phyloP scores from a whole-genome alignment of 768 basidiomycete species.

The Boletus rex-veris region DNA sequence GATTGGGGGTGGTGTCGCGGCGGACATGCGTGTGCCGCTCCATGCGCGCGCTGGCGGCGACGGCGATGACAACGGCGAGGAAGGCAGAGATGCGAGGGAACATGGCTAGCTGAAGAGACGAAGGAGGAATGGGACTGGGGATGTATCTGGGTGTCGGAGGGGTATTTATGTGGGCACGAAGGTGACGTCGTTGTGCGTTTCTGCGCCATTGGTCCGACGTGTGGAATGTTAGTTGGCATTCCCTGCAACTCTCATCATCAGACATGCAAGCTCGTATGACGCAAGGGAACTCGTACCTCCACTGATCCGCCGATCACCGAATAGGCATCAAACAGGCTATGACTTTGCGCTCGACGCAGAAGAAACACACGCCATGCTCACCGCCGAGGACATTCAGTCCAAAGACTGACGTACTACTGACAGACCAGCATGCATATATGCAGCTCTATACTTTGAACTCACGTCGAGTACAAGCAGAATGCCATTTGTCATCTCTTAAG shows the following conservation, averaged over 20 bases:
- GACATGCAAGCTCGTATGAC: too few relatives aligned
- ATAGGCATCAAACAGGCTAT: too few relatives aligned
- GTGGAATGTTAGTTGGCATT: slow-evolving; percentile 8
- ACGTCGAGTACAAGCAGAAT: background rate
- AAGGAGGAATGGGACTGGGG: background rate
- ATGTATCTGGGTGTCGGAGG: background rate
- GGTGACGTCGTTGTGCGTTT: slow-evolving; percentile 12
- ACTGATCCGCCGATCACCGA: too few relatives aligned
- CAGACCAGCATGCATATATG: slow-evolving; percentile 3
- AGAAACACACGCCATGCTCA: background rate
- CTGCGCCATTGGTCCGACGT: background rate
- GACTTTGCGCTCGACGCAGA: too few relatives aligned
- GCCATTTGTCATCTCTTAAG: background rate
- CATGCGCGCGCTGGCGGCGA: slow-evolving; percentile 23
- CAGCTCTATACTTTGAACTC: background rate
- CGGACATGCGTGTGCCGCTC: slow-evolving; percentile 16
- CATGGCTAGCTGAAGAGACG: slow-evolving; percentile 11
- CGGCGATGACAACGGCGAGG: slow-evolving; percentile 15
- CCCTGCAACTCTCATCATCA: background rate
- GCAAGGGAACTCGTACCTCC: too few relatives aligned
- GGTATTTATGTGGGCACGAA: slow-evolving; percentile 20
- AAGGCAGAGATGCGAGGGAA: slow-evolving; percentile 20
- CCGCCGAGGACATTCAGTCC: background rate
- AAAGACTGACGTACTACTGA: background rate
- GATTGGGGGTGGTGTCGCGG: background rate